A percentile compares a stretch with the other conserved stretches of the same genome.
These are phyloP conservation scores for Metschnikowia orientalis DNA, from an alignment of 805 yeast genomes.

Conservation along the genomic window DNA sequence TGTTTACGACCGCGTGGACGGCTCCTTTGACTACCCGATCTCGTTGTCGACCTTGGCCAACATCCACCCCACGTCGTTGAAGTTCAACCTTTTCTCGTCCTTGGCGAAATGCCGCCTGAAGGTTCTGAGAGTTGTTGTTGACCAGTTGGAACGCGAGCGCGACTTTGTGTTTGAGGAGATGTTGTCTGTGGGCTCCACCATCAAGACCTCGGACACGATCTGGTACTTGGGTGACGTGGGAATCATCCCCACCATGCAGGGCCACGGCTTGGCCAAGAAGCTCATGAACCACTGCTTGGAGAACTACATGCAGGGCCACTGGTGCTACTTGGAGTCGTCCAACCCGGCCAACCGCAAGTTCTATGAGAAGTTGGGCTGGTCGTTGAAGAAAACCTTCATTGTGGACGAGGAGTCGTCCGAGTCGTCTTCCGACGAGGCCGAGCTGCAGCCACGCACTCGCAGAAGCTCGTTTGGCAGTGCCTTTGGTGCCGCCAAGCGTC, in stretches of 20 bases:
- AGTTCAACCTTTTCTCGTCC: conserved; percentile 34
- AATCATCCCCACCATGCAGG: conserved; percentile 53
- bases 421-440: conserved; percentile 16
- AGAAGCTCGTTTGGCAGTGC: conserved; percentile 11
- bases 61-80: conserved; percentile 30
- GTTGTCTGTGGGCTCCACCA: conserved; percentile 24
- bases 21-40: conserved; percentile 19
- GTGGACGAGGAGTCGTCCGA: conserved; percentile 23
- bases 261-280: conserved; percentile 53
- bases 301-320: conserved; percentile 36
- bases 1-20: conserved; percentile 22
- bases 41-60: conserved; percentile 21
- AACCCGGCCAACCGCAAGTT: conserved; percentile 50
- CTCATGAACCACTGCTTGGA: conserved; percentile 48
- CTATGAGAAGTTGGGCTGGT: conserved; percentile 52
- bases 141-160: conserved; percentile 42
- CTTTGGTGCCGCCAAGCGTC: conserved; percentile 4
- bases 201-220: conserved; percentile 32
- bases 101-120: conserved; percentile 46
- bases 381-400: conserved; percentile 28
- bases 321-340: conserved; percentile 52
- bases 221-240: conserved; percentile 62
- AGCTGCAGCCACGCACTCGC: conserved; percentile 10
- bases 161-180: conserved; percentile 32
- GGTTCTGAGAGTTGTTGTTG: conserved; percentile 47